Base-by-base conservation (phyloP, 176 grass and related monocot genomes). In the Olyra latifolia region DNA sequence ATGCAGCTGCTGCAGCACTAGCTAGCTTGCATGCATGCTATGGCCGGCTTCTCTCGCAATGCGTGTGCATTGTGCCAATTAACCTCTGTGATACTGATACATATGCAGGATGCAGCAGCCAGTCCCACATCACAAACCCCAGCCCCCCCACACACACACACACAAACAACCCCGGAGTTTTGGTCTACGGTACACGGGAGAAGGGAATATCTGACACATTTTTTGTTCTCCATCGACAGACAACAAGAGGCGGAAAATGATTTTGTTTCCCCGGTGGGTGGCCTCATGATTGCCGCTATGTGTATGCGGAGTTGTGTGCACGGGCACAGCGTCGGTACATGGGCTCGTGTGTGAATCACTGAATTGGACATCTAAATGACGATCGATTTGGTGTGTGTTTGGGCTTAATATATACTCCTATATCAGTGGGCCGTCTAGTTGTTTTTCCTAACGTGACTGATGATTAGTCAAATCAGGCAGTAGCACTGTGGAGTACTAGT, bases 161-260 rank as follows among this genome's bases (percentile, higher is more conserved):
- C 71, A 65, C 10, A 43, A 60, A 16, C 17, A 24, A 44, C 43
- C 67, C 55, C 7, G 43, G 44, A 29, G 17, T 62, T 61, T 62
- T 11, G 28, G 55, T 42, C 55, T n/a, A 29, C 38, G 58, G 35
- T 48, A 54, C 61, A 22, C 10, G 4, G 1, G 28, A n/a, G 52
- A 63, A 30, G 86, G 49, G 79, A 85, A 71, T 80, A 82, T 80
- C 75, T 82, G 87, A 65, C 77, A 80, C 42, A 7, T 13, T 17
- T 40, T 35, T 58, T 73, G 43, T 66, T 83, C 38, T 56, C 29
- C 7, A 11, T 56, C 29, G 4, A 15, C 45, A 25, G 69, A 55
- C 66, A 74, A 11, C 28, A 29, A 69, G 77, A 90, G 63, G 78
- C 46, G 55, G 39, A 44, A 80, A 28, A 76, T 15, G 82, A 54